Evolutionary conservation across 768 basidiomycete species (phyloP).

Genomic region (Pulveroboletus sp.): DNA sequence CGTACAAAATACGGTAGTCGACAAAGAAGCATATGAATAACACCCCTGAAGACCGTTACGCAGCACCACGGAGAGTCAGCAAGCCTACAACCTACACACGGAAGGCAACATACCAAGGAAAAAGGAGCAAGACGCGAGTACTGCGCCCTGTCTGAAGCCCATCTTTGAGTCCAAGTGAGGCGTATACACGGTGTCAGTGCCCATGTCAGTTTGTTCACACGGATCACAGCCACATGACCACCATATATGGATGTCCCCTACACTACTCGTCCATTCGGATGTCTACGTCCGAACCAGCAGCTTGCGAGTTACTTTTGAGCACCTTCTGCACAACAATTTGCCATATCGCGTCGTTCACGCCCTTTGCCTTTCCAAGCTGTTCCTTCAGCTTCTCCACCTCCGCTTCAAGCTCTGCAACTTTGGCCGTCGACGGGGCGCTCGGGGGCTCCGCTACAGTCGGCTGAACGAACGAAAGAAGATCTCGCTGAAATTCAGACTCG

Average conservation of each 20-base stretch:
- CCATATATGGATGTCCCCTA: no score
- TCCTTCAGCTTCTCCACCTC: slow-evolving; percentile 64
- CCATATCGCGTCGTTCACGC: slow-evolving; percentile 95
- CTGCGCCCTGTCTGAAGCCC: slow-evolving; percentile 89
- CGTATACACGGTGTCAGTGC: no score
- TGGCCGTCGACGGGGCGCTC: slow-evolving; percentile 44
- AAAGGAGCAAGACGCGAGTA: slow-evolving; percentile 83
- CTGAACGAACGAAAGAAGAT: slow-evolving; percentile 63
- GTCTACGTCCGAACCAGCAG: neutral
- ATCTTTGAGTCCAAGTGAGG: slow-evolving; percentile 36
- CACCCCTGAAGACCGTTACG: slow-evolving; percentile 46
- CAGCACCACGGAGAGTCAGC: slow-evolving; percentile 1
- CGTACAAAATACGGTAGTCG: slow-evolving; percentile 82
- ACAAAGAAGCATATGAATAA: slow-evolving; percentile 82
- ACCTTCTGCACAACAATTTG: slow-evolving; percentile 69
- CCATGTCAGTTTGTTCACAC: slow-evolving; percentile 13
- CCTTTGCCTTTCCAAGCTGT: slow-evolving; percentile 78
- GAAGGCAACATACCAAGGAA: slow-evolving; percentile 64
- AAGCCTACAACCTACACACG: slow-evolving; percentile 13
- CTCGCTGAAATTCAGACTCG: slow-evolving; percentile 53
- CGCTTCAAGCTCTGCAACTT: slow-evolving; percentile 62
- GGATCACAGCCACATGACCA: slow-evolving; percentile 21
- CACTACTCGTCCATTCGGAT: slow-evolving; percentile 4
- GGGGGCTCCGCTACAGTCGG: slow-evolving; percentile 31
- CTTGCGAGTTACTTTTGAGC: slow-evolving; percentile 26